phyloP scores from a whole-genome alignment of 2,329 filamentous ascomycete species.

The Monosporascus ibericus region DNA sequence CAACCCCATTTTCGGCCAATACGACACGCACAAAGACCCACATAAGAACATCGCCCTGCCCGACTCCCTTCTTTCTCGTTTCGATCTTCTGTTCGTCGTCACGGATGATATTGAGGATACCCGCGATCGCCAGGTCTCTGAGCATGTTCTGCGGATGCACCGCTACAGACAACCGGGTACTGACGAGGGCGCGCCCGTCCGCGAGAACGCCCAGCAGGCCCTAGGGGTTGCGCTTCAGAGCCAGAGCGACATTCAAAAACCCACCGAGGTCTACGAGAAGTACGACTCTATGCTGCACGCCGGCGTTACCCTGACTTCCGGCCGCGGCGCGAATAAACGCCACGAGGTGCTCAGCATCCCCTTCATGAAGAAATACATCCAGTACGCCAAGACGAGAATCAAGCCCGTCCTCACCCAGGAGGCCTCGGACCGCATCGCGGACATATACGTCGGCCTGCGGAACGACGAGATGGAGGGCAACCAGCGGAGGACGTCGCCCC shows the following conservation, averaged over 20 bases:
- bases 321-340: slow-evolving; percentile 67
- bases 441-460: slow-evolving; percentile 83
- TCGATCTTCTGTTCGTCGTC: slow-evolving; percentile 94
- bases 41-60: slow-evolving; percentile 98
- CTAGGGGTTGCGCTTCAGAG: slow-evolving; percentile 82
- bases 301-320: slow-evolving; percentile 72
- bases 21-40: slow-evolving; percentile 96
- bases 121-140: slow-evolving; percentile 83
- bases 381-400: slow-evolving; percentile 89
- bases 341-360: slow-evolving; percentile 90
- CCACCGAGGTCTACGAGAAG: slow-evolving; percentile 91
- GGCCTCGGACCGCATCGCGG: slow-evolving; percentile 84
- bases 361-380: slow-evolving; percentile 99
- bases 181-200: slow-evolving; percentile 90
- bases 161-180: slow-evolving; percentile 86
- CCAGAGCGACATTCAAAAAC: slow-evolving; percentile 63
- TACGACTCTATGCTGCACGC: slow-evolving; percentile 94
- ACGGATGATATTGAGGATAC: slow-evolving; percentile 97
- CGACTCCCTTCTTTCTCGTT: slow-evolving; percentile 94
- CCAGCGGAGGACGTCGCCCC: slow-evolving; percentile 84
- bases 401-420: slow-evolving; percentile 88
- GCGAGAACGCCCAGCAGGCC: slow-evolving; percentile 77
- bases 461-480: slow-evolving; percentile 96
- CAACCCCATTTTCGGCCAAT: slow-evolving; percentile 97
- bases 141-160: slow-evolving; percentile 97